Evolutionary conservation across 1,139 yeast species (phyloP), one percentile per base, ranked within the genome.

Genomic region (Lodderomyces jiufengensis): DNA sequence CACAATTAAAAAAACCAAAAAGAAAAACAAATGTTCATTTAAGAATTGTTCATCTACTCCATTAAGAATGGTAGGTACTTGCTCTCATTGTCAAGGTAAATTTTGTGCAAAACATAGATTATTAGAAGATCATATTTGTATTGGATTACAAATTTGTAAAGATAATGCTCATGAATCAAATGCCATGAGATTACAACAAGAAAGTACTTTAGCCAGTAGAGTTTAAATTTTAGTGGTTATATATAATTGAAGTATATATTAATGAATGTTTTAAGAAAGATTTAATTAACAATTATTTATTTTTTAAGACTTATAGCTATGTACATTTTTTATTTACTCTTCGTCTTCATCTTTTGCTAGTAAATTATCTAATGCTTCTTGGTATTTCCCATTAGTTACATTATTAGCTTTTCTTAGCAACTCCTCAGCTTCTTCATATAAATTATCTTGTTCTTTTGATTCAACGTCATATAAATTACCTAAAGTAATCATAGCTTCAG

Each of bases 71-170:
- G 94, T 85, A 27, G 96, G 96, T 27, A 88, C 83, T 57, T 88
- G 97, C 59, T 75, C 80, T 40, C 85, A 81, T 54, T 88, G 96
- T 57, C 78, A 79, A 36, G 95, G 95, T 31, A 84, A 82, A 54
- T 87, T 79, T 58, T 87, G 97, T 60, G 84, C 94, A 27, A 83
- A 83, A 53, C 97, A 87, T 62, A 71, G 97, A 42, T 70, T 88
- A 41, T 70, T 87, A 60, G 97, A 87, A 59, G 87, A 83, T 58
- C 97, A 87, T 61, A 60, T 75, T 43, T 87, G 97, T 56, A 67
- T 73, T 42, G 95, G 94, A 7, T 73, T 87, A 44, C 85, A 83
- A 54, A 71, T 66, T 48, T 85, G 95, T 66, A 85, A 86, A 65
- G 90, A 86, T 51, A 78, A 75, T 50, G 80, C 87, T 47, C 95